Conservation (phyloP, 345 rosid genomes). For the Stellera chamaejasme region DNA sequence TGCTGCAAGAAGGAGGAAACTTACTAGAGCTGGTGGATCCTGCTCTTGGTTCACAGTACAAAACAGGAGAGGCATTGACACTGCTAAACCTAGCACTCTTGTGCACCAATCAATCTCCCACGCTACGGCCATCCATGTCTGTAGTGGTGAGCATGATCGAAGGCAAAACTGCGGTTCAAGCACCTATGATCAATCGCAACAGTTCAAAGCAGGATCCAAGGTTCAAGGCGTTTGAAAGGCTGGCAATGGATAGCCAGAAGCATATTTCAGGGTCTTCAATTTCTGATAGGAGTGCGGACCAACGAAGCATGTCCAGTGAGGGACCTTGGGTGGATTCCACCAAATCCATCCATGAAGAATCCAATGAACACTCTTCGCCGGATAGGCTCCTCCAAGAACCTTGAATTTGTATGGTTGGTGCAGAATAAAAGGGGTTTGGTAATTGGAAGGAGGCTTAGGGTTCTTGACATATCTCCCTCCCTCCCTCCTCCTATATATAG, state of each 20-base stretch:
- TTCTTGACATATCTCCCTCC: no score
- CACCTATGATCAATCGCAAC: constrained; percentile 57
- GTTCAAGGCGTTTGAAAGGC: constrained; percentile 66
- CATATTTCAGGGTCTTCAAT: constrained; percentile 17
- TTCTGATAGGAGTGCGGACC: constrained; percentile 37
- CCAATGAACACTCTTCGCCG: constrained; percentile 20
- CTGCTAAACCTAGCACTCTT: constrained; percentile 65
- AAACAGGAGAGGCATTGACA: constrained; percentile 53
- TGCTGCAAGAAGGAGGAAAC: constrained; percentile 88
- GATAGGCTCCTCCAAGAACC: constrained; percentile 20
- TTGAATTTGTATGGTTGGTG: background rate
- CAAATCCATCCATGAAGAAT: constrained; percentile 28
- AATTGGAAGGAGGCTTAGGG: no score
- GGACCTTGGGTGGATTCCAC: constrained; percentile 68
- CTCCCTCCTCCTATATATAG: no score
- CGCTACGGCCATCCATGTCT: constrained; percentile 83
- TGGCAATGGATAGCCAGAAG: constrained; percentile 62
- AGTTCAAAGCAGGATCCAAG: constrained; percentile 42
- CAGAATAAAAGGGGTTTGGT: no score
- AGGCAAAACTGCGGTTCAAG: constrained; percentile 62
- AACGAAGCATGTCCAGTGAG: constrained; percentile 39
- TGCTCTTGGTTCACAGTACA: constrained; percentile 42
- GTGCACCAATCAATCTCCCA: constrained; percentile 92
- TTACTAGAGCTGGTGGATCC: constrained; percentile 81
- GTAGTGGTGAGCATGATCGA: constrained; percentile 76